phyloP scores from a whole-genome alignment of 495 filamentous ascomycete genomes.

The Cercophora samala region DNA sequence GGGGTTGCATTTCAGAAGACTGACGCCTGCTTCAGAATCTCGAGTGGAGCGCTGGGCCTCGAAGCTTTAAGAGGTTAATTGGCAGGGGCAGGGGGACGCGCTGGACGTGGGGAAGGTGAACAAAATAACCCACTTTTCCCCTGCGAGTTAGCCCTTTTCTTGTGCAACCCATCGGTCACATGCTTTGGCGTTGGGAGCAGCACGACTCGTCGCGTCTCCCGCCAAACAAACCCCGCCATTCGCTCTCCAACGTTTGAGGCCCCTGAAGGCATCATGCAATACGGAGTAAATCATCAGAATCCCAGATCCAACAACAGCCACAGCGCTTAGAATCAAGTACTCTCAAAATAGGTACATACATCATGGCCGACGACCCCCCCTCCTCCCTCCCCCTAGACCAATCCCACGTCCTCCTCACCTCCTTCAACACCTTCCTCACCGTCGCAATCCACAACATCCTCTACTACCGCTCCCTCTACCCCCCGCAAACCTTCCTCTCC shows the following conservation, averaged over 20 bases:
- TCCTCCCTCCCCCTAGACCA: conserved; percentile 24
- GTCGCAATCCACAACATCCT: conserved; percentile 92
- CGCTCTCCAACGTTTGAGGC: not conserved
- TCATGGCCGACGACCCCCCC: not conserved
- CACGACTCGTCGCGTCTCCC: not conserved
- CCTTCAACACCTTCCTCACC: conserved; percentile 75
- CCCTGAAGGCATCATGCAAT: not conserved
- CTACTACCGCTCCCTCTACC: conserved; percentile 82
- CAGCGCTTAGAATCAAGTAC: not conserved
- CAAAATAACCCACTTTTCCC: not conserved
- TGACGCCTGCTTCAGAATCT: not conserved
- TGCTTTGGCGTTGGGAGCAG: conserved; percentile 27
- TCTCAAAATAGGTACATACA: too few relatives aligned
- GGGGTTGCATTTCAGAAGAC: not conserved
- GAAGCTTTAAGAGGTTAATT: not conserved
- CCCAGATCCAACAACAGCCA: not conserved
- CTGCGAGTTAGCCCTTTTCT: not conserved
- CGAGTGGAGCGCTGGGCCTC: not conserved
- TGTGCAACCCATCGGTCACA: conserved; percentile 18
- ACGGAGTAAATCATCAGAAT: not conserved
- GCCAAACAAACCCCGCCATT: not conserved
- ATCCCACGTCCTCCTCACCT: conserved; percentile 48
- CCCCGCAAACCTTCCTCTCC: conserved; percentile 71
- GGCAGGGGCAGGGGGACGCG: not conserved
- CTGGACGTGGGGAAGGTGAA: not conserved